Evolutionary conservation across 2,329 filamentous ascomycete species (phyloP).

Genomic region (Paecilomyces formosus): DNA sequence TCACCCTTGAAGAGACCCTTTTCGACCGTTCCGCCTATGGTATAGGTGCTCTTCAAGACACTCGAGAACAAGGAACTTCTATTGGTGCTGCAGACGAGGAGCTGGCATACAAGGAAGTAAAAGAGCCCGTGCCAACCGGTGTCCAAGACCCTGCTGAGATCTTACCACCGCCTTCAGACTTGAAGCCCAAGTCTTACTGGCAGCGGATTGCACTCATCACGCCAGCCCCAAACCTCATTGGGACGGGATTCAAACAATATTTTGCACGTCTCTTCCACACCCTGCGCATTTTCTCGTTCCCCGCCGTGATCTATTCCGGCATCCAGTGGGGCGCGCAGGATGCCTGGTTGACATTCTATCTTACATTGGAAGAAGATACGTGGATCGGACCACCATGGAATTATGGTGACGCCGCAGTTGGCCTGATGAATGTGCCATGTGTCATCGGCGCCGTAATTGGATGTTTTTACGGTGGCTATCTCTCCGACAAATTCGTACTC

Average conservation of each 20-base stretch:
- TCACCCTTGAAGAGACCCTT: constrained; percentile 47
- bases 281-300: constrained; percentile 51
- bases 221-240: constrained; percentile 47
- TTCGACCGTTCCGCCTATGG: constrained; percentile 12
- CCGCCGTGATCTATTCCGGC: constrained; percentile 51
- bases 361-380: constrained; percentile 51
- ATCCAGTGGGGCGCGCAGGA: constrained; percentile 55
- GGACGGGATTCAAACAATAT: constrained; percentile 49
- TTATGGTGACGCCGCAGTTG: constrained; percentile 47
- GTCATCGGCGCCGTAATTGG: constrained; percentile 41
- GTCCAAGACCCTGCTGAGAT: background rate
- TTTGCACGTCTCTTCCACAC: constrained; percentile 47
- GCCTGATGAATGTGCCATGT: constrained; percentile 53
- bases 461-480: constrained; percentile 51
- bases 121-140: background rate
- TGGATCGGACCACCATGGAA: constrained; percentile 50
- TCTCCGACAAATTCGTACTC: constrained; percentile 49
- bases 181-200: constrained; percentile 43
- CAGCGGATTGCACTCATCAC: constrained; percentile 51
- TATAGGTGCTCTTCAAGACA: background rate
- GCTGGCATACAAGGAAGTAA: constrained; percentile 1
- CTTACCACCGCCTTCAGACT: constrained; percentile 9
- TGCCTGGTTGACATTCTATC: constrained; percentile 53
- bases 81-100: constrained; percentile 5
- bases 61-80: constrained; percentile 2